Percentiles rank a stretch among this genome's conserved stretches.
Evolutionary conservation across 257 asterid genomes (phyloP).

Genomic region (Fraxinus cuspidata): DNA sequence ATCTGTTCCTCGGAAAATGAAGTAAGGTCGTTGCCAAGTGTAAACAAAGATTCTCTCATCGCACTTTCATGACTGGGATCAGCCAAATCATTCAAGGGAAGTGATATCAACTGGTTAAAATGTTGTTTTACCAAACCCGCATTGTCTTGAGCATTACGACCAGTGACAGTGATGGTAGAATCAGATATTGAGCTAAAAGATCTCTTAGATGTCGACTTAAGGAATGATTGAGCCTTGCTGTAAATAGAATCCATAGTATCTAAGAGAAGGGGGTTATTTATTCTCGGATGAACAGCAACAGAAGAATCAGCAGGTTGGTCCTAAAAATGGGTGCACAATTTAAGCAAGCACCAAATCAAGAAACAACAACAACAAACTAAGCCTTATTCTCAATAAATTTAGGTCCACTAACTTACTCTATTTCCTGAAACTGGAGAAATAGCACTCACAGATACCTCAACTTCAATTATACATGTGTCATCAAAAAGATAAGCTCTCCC

Average conservation of each 20-base stretch:
- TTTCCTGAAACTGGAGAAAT: neutral
- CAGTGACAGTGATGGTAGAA: neutral
- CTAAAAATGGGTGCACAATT: neutral
- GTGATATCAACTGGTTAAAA: neutral
- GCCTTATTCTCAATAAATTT: neutral
- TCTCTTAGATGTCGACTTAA: neutral
- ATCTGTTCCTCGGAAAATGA: constrained; percentile 2
- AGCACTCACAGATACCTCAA: neutral
- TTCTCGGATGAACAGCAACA: neutral
- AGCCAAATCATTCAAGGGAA: neutral
- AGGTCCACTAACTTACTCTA: neutral
- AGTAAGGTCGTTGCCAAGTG: neutral
- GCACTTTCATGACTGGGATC: neutral
- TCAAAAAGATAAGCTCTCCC: neutral
- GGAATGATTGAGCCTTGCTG: neutral
- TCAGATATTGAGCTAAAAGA: neutral
- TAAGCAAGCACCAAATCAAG: neutral
- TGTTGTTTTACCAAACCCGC: neutral
- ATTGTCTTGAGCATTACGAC: neutral
- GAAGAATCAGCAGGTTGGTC: neutral
- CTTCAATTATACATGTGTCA: neutral
- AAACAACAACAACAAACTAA: neutral
- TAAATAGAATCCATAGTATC: neutral
- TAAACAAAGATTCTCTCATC: neutral
- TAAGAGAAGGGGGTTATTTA: neutral